Base-by-base conservation (phyloP, 352 stramenopile genomes). In the Phytophthora palmivora region DNA sequence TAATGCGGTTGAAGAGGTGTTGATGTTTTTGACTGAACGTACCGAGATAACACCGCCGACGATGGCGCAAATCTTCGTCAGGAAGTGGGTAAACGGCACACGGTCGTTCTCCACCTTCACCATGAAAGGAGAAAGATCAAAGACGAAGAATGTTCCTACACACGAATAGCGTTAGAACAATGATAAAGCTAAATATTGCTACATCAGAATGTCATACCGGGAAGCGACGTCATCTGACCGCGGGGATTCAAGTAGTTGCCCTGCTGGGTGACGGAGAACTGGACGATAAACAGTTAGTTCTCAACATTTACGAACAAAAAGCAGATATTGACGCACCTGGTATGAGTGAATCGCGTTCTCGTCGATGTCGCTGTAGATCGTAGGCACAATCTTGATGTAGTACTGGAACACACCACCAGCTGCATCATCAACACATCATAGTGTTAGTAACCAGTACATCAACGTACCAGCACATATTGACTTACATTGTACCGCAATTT, bases 351-450 rank as follows among this genome's bases (percentile, higher is more conserved):
- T 81, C 3, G 74, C 67, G 12, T 70, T 67, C 10, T 82, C 73
- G 53, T 83, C 78, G 18, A 87, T 84, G 44, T 93, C 84, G 60
- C 79, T 87, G 74, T 91, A 95, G 58, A 95, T 89, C 21, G 87
- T 95, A 18, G 87, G 87, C 47, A 95, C 85, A 42, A 95, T 85
- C 72, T 95, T 95, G 73, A 95, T 88, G 58, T 91, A 92, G 72
- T 95, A 95, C 73, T 95, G 84, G 62, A 92, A 94, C 52, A 94
- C 82, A 14, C 80, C 86, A 11, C 86, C 86, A 28, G 57, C 86
- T 95, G 46, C 6, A 70, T 22, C 12, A n/a, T 16, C 19, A 36
- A 46, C 28, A 59, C 26, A 64, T 4, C 34, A 18, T 28, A 41
- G 42, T 45, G 15, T 9, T 37, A 34, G 50, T 33, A 42, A 9